phyloP scores from a whole-genome alignment of 768 basidiomycete genomes.

The Agaricus subrufescens region DNA sequence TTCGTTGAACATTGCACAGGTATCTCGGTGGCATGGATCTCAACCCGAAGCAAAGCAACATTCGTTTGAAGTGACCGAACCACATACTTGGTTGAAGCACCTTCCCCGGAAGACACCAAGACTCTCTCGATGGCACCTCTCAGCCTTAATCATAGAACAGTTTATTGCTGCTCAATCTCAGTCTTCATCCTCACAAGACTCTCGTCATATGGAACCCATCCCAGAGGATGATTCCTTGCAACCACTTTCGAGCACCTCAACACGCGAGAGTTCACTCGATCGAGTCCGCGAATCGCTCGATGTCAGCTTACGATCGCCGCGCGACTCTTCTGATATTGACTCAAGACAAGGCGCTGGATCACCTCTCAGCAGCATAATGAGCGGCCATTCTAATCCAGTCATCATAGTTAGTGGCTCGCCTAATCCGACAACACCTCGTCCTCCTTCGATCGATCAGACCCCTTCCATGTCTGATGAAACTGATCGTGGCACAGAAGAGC shows the following conservation, averaged over 20 bases:
- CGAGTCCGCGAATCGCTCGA: conserved; percentile 1
- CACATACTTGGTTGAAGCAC: conserved; percentile 72
- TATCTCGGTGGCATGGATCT: conserved; percentile 57
- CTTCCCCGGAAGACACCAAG: conserved; percentile 28
- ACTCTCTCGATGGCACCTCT: conserved; percentile 56
- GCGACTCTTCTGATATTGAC: conserved; percentile 5
- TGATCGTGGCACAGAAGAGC: conserved; percentile 4
- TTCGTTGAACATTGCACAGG: conserved; percentile 41
- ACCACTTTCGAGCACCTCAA: neutral
- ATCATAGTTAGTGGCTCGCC: neutral
- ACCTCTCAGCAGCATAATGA: neutral
- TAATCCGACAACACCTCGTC: neutral
- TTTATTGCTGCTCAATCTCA: conserved; percentile 40
- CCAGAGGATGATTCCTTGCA: conserved; percentile 32
- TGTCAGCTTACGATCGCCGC: neutral
- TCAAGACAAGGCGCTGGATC: conserved; percentile 10
- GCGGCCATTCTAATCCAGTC: conserved; percentile 2
- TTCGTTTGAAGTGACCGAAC: conserved; percentile 62
- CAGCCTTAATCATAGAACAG: conserved; percentile 68
- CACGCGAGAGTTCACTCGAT: neutral
- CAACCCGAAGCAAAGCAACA: conserved; percentile 42
- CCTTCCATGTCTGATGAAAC: neutral
- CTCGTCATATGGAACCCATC: conserved; percentile 37
- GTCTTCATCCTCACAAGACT: conserved; percentile 9
- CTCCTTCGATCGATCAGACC: neutral